Evolutionary conservation across 345 rosid species (phyloP).

Genomic region (Gossypium longicalyx): DNA sequence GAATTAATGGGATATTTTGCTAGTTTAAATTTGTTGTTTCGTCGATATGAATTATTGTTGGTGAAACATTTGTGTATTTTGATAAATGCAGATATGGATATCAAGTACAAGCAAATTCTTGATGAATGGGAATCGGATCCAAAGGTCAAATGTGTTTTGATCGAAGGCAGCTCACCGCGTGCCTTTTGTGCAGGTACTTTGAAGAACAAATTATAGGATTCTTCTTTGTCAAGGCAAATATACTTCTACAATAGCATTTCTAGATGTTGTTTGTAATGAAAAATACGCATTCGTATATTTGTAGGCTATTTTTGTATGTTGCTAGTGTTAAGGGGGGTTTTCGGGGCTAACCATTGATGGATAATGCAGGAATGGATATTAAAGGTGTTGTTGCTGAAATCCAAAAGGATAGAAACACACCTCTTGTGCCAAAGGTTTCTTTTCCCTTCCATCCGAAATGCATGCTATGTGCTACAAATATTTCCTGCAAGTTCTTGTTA

Average conservation of each 20-base stretch:
- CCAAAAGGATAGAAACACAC: conserved; percentile 59
- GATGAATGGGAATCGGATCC: conserved; percentile 90
- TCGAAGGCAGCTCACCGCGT: conserved; percentile 69
- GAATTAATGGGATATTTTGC: background rate
- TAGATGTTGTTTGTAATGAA: background rate
- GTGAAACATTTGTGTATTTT: background rate
- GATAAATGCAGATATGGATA: conserved; percentile 60
- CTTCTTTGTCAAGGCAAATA: background rate
- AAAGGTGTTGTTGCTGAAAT: conserved; percentile 84
- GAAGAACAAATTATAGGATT: background rate
- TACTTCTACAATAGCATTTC: background rate
- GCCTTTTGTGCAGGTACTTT: conserved; percentile 82
- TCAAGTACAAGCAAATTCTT: conserved; percentile 60
- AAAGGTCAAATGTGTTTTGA: conserved; percentile 68
- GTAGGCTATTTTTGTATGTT: conserved; percentile 5
- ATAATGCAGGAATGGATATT: conserved; percentile 84
- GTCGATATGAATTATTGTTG: background rate
- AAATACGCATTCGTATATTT: background rate
- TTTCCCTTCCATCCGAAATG: conserved; percentile 9
- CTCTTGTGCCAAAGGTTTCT: conserved; percentile 76
- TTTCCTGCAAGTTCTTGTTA: background rate
- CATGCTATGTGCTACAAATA: conserved; percentile 16
- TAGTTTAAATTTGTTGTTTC: background rate
- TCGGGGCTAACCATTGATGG: conserved; percentile 36
- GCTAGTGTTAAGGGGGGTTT: conserved; percentile 25